Conservation (phyloP, 2,329 filamentous ascomycete genomes). For the Diaporthe capsici region DNA sequence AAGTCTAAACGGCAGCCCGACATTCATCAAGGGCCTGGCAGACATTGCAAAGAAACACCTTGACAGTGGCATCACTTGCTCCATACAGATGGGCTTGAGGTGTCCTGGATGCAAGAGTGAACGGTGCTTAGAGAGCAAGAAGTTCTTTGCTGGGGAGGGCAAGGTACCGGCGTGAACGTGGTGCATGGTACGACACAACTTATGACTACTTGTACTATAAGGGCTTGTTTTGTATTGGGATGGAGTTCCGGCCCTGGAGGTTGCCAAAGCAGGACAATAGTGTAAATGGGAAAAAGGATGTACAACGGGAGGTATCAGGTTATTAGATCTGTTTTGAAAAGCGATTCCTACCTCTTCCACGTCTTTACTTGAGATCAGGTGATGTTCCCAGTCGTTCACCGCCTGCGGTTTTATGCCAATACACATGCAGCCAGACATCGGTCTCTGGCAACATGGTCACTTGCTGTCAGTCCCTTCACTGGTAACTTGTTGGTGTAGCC, state of each 20-base stretch:
- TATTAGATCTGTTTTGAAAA: neutral
- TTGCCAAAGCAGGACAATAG: neutral
- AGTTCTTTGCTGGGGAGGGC: constrained; percentile 67
- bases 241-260: neutral
- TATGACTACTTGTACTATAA: constrained; percentile 2
- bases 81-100: constrained; percentile 87
- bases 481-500: neutral
- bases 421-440: too few species aligned
- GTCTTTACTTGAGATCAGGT: neutral
- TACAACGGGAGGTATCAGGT: neutral
- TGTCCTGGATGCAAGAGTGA: constrained; percentile 96
- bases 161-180: constrained; percentile 21
- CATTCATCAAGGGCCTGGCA: constrained; percentile 92
- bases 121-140: constrained; percentile 83
- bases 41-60: constrained; percentile 89
- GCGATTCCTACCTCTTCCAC: neutral
- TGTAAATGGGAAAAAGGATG: neutral
- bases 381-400: neutral
- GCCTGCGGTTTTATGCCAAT: neutral
- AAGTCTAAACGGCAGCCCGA: constrained; percentile 89
- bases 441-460: neutral
- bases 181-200: neutral
- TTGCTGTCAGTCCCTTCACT: neutral
- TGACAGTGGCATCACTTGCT: constrained; percentile 76
- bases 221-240: neutral